Evolutionary conservation across 1,139 yeast species (phyloP), one percentile per base, ranked within the genome.

Genomic region (Suhomyces terraborum): DNA sequence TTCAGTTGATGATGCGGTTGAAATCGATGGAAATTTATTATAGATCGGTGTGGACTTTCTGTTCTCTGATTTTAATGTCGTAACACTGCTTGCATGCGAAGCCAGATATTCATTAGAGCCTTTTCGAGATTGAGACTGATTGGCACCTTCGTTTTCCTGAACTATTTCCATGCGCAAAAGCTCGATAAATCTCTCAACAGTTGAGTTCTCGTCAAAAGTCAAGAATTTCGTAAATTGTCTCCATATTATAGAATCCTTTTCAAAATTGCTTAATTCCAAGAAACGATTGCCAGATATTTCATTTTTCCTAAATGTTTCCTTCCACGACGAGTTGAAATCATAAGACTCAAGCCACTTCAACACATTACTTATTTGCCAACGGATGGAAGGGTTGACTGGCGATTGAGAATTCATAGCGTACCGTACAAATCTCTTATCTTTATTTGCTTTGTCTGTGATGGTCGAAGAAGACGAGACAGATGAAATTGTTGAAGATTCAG

Each of bases 251-350:
- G 69, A 74, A 62, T 52, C 75, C 56, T 51, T 68, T 57, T 83
- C 88, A 57, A 85, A 85, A 40, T 83, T 87, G 31, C 82, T 77
- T 48, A 89, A 66, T 41, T 79, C 82, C 19, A 88, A 63, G 54
- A 88, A 88, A 26, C 77, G 66, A 38, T 78, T 75, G 0, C 93
- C 91, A 5, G 74, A 68, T 2, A 88, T 70, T 43, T 80, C 80
- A 48, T 82, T 75, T 34, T 73, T 69, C 26, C 67, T 67, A 58
- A 88, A 85, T 8, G 83, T 75, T 8, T 72, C 78, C 22, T 75
- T 69, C 96, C 96, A 89, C 9, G 83, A 73, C 5, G 73, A 75
- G 48, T 86, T 85, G 61, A 89, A 89, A 24, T 77, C 74, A 56
- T 88, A 75, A 16, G 60, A 53, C 12, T 77, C 83, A 21, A 89